Evolutionary conservation across 1,284 basidiomycete species (phyloP).

Genomic region (Cryptococcus sp.): DNA sequence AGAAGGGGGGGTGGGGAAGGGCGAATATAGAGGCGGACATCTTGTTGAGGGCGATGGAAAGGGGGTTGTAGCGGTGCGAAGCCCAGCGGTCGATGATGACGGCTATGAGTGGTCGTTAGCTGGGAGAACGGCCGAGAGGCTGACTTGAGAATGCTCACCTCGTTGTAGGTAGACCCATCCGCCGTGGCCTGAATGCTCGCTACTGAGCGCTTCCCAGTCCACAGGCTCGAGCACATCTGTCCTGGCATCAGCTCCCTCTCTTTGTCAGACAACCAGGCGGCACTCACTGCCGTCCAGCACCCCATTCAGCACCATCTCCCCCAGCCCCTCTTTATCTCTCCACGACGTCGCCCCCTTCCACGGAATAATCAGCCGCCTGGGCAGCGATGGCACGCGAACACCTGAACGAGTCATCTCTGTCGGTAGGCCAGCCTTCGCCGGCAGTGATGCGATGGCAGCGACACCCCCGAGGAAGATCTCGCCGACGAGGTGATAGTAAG

Average conservation of each 20-base stretch:
- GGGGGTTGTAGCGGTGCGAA: slow-evolving; percentile 26
- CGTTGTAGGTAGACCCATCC: slow-evolving; percentile 19
- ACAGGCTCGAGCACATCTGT: slow-evolving; percentile 10
- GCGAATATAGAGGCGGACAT: slow-evolving; percentile 29
- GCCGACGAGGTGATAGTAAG: slow-evolving; percentile 27
- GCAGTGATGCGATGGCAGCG: slow-evolving; percentile 14
- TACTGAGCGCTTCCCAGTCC: slow-evolving; percentile 11
- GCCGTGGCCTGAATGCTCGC: not conserved
- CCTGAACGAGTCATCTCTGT: not conserved
- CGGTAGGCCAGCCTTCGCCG: not conserved
- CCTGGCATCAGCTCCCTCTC: not conserved
- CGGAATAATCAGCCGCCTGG: slow-evolving; percentile 23
- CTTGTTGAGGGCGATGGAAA: slow-evolving; percentile 28
- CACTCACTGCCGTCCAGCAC: slow-evolving; percentile 20
- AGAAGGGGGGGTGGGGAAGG: slow-evolving; percentile 19
- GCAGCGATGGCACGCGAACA: slow-evolving; percentile 6
- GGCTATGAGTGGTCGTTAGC: slow-evolving; percentile 12
- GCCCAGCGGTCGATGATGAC: slow-evolving; percentile 33
- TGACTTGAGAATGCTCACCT: slow-evolving; percentile 11
- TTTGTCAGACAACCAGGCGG: not conserved
- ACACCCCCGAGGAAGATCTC: slow-evolving; percentile 24
- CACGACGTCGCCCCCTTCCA: slow-evolving; percentile 21
- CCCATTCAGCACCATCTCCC: slow-evolving; percentile 20
- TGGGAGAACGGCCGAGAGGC: not conserved
- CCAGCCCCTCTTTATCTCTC: slow-evolving; percentile 25